These are phyloP conservation scores for Botrytis squamosa DNA, from an alignment of 2,329 filamentous ascomycete species.

Conservation along the genomic window DNA sequence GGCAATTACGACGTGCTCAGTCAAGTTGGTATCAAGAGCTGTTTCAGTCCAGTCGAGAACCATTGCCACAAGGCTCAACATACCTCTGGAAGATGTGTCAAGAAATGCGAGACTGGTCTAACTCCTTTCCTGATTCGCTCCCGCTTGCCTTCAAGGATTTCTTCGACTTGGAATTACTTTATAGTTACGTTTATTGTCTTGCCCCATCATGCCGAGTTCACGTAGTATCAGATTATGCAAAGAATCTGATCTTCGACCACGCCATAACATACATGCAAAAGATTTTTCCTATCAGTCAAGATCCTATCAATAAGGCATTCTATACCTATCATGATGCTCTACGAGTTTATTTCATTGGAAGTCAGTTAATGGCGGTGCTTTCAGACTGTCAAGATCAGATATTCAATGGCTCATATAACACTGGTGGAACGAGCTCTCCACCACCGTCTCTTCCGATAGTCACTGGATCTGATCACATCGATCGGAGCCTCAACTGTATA, in stretches of 20 bases:
- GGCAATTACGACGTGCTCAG: slow-evolving; percentile 80
- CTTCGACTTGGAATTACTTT: slow-evolving; percentile 85
- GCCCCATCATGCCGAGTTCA: slow-evolving; percentile 76
- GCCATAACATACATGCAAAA: slow-evolving; percentile 77
- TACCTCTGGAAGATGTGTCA: slow-evolving; percentile 76
- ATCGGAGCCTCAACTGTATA: slow-evolving; percentile 56
- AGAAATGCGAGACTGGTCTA: slow-evolving; percentile 77
- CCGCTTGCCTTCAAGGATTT: slow-evolving; percentile 67
- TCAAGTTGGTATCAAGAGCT: slow-evolving; percentile 88
- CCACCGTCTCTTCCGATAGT: slow-evolving; percentile 50
- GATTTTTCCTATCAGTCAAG: slow-evolving; percentile 65
- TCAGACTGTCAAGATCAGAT: slow-evolving; percentile 57
- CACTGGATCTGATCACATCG: slow-evolving; percentile 50
- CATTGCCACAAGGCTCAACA: slow-evolving; percentile 65
- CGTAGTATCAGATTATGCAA: slow-evolving; percentile 71
- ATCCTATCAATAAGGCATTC: slow-evolving; percentile 60
- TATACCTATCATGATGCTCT: slow-evolving; percentile 87
- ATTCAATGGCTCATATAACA: slow-evolving; percentile 43
- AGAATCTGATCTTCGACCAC: slow-evolving; percentile 81
- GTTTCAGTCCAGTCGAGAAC: slow-evolving; percentile 72
- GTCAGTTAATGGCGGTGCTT: slow-evolving; percentile 62
- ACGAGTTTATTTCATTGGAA: slow-evolving; percentile 73
- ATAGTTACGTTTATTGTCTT: slow-evolving; percentile 87
- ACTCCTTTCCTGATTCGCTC: slow-evolving; percentile 67
- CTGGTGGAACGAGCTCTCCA: slow-evolving; percentile 42